Evolutionary conservation across 1,284 basidiomycete genomes (phyloP).

Genomic region (Schizopora paradoxa): DNA sequence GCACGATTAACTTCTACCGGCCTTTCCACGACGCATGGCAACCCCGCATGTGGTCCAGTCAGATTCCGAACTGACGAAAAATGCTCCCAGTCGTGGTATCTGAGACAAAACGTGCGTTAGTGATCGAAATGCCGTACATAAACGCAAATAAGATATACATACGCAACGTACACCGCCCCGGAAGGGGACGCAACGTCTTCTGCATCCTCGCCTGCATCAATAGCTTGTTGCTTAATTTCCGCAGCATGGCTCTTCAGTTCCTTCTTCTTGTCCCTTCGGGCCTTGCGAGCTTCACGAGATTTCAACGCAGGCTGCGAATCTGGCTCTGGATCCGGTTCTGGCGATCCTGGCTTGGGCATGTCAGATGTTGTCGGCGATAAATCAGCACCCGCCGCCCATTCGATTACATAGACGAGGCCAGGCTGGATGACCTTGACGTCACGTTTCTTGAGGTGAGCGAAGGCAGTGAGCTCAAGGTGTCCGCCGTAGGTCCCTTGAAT

Average conservation of each 20-base stretch:
- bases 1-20: conserved; percentile 23
- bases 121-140: conserved; percentile 17
- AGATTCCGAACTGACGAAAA: conserved; percentile 89
- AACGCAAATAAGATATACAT: conserved; percentile 32
- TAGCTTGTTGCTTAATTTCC: conserved; percentile 22
- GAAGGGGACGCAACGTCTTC: conserved; percentile 23
- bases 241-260: conserved; percentile 27
- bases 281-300: conserved; percentile 30
- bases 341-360: conserved; percentile 9
- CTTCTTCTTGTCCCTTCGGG: conserved; percentile 34
- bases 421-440: conserved; percentile 91
- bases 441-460: conserved; percentile 72
- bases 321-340: conserved; percentile 14
- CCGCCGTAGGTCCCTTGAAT: conserved; percentile 79
- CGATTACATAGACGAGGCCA: conserved; percentile 77
- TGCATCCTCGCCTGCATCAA: conserved; percentile 28
- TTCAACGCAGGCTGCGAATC: conserved; percentile 27
- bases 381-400: conserved; percentile 57
- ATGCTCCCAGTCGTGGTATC: conserved; percentile 91
- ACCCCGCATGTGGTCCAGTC: conserved; percentile 76
- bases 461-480: conserved; percentile 86
- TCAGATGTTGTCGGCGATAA: conserved; percentile 19
- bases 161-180: conserved; percentile 73
- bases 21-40: conserved; percentile 64
- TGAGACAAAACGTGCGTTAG: conserved; percentile 26